These are phyloP conservation scores for Naganishia albida DNA, from an alignment of 1,284 basidiomycete species.

Conservation along the genomic window DNA sequence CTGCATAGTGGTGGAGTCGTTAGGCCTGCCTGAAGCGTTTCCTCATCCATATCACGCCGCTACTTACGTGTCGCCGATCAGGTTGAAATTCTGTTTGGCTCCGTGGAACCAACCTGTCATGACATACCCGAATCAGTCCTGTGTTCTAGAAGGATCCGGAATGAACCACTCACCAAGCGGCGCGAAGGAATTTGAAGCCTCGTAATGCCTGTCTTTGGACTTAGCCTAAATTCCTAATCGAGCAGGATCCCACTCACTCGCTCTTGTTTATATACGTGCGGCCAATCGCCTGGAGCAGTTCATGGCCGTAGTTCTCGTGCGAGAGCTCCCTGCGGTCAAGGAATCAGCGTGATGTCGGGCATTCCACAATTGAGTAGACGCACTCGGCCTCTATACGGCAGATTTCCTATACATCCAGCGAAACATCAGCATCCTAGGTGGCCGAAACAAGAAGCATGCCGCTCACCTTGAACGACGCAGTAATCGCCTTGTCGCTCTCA, in stretches of 20 bases:
- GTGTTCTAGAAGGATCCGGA: not conserved
- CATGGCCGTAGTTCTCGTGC: constrained; percentile 88
- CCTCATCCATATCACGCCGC: not conserved
- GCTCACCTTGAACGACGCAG: constrained; percentile 50
- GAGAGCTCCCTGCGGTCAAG: constrained; percentile 68
- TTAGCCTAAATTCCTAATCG: constrained; percentile 1
- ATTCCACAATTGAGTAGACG: constrained; percentile 44
- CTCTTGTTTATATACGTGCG: constrained; percentile 84
- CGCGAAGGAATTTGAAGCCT: constrained; percentile 62
- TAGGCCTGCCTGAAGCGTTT: not conserved
- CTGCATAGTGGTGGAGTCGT: constrained; percentile 53
- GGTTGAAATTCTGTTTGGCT: constrained; percentile 88
- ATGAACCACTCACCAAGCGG: constrained; percentile 42
- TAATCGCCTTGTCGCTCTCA: constrained; percentile 65
- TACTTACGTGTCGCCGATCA: constrained; percentile 85
- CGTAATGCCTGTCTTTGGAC: constrained; percentile 58
- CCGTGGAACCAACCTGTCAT: constrained; percentile 78
- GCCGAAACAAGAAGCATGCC: not conserved
- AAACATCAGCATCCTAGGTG: not conserved
- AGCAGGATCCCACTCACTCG: constrained; percentile 53
- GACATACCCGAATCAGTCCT: not conserved
- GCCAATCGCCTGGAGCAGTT: constrained; percentile 87
- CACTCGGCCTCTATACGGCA: constrained; percentile 80
- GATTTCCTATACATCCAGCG: constrained; percentile 58
- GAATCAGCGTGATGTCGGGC: constrained; percentile 15